Base-by-base conservation (phyloP, 192 early-diverging fungal species). In the Borealophlyctis nickersoniae region DNA sequence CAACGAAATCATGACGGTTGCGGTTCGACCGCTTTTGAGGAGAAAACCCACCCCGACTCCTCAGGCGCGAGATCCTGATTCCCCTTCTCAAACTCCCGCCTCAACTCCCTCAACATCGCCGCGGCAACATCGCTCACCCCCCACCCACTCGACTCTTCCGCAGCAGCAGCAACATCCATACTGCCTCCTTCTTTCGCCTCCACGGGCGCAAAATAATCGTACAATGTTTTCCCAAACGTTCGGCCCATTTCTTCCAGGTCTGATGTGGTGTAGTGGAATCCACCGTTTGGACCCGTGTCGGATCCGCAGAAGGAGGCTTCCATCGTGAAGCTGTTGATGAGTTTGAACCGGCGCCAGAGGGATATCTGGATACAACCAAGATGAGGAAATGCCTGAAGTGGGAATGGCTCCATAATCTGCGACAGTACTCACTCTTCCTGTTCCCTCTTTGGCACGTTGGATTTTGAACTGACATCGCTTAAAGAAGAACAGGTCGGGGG, bases 271-370 rank as follows among this genome's bases (percentile, higher is more conserved):
- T 55, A 78, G 26, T 74, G 73, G 55, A 62, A 68, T 30, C 66
- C 65, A n/a, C 35, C 28, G 4, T 55, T 60, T n/a, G 29, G 28
- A 7, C 28, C 29, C 13, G 30, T 27, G 54, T 70, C 69, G 0
- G 66, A 51, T 5, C 76, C 76, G 56, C 69, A 71, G 49, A 78
- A 78, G 14, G 61, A 65, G 2, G 72, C 56, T 60, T 77, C 76
- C n/a, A 74, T 35, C 13, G 76, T 78, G 53, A 74, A 78, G 30
- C 71, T 73, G 49, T 78, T 70, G 28, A 69, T 24, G 26, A 77
- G 66, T 7, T 60, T 49, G 39, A 72, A 65, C 49, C 34, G 33
- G 36, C 30, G 62, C 28, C 65, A 65, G 32, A 73, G 2, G 23
- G n/a, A 27, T 60, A 60, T 53, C 50, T 50, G 22, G n/a, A n/a